Conservation (phyloP, 495 filamentous ascomycete species). For the Glutinoglossum americanum region DNA sequence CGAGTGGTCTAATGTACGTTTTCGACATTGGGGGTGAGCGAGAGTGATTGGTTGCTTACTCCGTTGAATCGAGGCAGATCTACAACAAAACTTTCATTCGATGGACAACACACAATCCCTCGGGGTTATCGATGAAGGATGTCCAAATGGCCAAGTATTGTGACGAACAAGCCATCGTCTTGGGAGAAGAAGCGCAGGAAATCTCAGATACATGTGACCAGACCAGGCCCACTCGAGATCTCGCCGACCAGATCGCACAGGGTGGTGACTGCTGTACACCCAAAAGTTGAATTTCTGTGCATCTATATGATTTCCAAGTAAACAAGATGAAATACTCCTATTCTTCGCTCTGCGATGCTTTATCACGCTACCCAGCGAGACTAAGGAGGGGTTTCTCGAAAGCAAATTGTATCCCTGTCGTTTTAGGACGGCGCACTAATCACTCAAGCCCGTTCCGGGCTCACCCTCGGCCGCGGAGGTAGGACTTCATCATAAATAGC, state of each 20-base stretch:
- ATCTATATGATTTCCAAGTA: no score
- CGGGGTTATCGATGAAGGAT: constrained; percentile 49
- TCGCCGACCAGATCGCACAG: constrained; percentile 17
- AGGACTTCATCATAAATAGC: no score
- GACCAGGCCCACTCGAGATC: constrained; percentile 1
- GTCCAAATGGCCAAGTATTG: constrained; percentile 41
- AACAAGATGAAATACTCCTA: no score
- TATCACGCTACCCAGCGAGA: no score
- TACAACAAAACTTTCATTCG: constrained; percentile 39
- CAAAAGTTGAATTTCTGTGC: constrained; percentile 6
- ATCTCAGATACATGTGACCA: neutral
- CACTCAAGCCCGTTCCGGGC: no score
- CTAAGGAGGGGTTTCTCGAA: no score
- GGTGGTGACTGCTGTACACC: constrained; percentile 27
- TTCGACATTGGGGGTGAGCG: neutral
- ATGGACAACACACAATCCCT: constrained; percentile 57
- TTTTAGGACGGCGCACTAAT: no score
- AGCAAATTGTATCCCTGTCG: no score
- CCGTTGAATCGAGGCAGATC: constrained; percentile 19
- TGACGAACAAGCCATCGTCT: constrained; percentile 31
- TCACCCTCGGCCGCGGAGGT: no score
- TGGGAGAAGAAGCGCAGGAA: constrained; percentile 14
- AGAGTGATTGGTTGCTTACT: neutral
- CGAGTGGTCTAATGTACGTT: constrained; percentile 37
- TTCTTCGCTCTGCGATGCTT: no score